Base-by-base conservation (phyloP, 495 filamentous ascomycete species). In the Aspergillus biplanus region DNA sequence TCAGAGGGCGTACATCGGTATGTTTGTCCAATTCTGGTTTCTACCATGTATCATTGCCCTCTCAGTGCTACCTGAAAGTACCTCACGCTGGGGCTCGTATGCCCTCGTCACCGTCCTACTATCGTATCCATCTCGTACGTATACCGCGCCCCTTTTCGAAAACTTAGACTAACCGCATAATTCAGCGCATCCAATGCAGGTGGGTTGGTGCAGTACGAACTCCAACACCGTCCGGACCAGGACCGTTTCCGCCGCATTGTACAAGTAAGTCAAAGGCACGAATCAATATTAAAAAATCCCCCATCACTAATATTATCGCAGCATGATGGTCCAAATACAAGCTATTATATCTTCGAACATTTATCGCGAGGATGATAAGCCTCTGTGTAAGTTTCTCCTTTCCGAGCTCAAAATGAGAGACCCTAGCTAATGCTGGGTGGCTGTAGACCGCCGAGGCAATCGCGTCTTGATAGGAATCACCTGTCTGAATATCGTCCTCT, bases 341-440 rank as follows among this genome's bases (percentile, higher is more conserved):
- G 81, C 77, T 47, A 85, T 86, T 50, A 80, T 84, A 32, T 71
- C 76, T 0, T 75, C 68, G 57, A 86, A 86, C 64, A 83, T 87
- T 57, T 87, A 86, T 66, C 80, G 83, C 46, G 73, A 79, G 79
- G 74, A 85, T 54, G 86, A 89, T 65, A 79, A 78, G 44, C 86
- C 86, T 1, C 62, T 78, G 7, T 88, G 21, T 27, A 27, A 27
- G 21, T 27, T 27, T 27, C 21, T 2, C 21, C 21, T 27, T 27
- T 27, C 21, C 21, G 21, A 27, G 21, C 21, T 27, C 21, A 27
- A 27, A 27, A 27, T 2, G 21, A 27, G 21, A 27, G 21, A 27
- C 21, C 21, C 21, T 27, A 2, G 21, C 21, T 27, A 27, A 27
- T 27, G 1, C 21, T 27, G 2, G 21, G 21, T 27, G 21, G 21